Conservation (phyloP, 345 rosid genomes). For the Gossypium ekmanianum region DNA sequence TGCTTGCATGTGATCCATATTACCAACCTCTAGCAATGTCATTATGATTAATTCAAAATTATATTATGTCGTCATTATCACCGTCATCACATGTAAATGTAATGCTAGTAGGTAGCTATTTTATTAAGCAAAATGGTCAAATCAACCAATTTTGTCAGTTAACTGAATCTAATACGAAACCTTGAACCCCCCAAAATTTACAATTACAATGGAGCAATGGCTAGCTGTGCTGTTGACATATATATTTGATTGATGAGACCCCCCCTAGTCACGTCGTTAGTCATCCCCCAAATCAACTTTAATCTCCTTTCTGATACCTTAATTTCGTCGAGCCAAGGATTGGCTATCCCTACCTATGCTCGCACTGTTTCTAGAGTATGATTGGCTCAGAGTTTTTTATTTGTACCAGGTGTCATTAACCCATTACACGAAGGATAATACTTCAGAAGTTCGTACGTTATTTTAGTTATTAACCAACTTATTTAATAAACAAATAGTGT, state of each 20-base stretch:
- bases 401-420: slow-evolving; percentile 44
- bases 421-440: slow-evolving; percentile 37
- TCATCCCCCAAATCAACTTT: background rate
- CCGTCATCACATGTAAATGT: background rate
- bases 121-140: slow-evolving; percentile 33
- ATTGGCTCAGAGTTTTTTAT: slow-evolving; percentile 44
- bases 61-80: background rate
- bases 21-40: background rate
- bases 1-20: background rate
- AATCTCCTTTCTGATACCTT: slow-evolving; percentile 50
- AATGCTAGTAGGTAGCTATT: background rate
- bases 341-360: slow-evolving; percentile 44
- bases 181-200: slow-evolving; percentile 19
- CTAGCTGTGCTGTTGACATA: background rate
- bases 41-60: background rate
- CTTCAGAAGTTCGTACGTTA: slow-evolving; percentile 16
- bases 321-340: slow-evolving; percentile 75
- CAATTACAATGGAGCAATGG: background rate
- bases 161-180: slow-evolving; percentile 55
- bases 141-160: slow-evolving; percentile 47
- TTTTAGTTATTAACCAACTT: slow-evolving; percentile 38
- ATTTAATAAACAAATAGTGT: background rate
- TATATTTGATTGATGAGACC: background rate
- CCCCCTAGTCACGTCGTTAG: background rate
- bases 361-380: slow-evolving; percentile 31